phyloP scores from a whole-genome alignment of 495 filamentous ascomycete genomes.

The Penicillium cataractarum region DNA sequence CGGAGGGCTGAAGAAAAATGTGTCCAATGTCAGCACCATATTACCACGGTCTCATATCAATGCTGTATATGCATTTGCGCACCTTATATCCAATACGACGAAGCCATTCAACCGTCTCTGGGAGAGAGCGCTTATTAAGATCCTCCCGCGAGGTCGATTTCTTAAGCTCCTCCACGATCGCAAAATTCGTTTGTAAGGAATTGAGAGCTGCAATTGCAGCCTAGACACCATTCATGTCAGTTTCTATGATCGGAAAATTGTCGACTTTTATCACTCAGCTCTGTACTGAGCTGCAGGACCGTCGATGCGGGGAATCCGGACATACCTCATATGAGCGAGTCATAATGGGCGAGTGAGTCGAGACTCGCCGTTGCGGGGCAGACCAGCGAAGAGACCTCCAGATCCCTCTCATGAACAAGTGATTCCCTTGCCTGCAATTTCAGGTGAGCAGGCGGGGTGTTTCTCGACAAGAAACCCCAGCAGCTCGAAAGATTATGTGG shows the following conservation, averaged over 20 bases:
- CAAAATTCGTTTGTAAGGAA: constrained; percentile 83
- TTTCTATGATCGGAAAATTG: not conserved
- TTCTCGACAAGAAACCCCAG: constrained; percentile 26
- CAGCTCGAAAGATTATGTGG: constrained; percentile 25
- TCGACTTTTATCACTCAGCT: too few relatives aligned
- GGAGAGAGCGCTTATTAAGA: constrained; percentile 68
- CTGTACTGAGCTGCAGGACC: not conserved
- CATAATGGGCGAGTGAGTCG: constrained; percentile 39
- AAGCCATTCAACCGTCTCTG: constrained; percentile 79
- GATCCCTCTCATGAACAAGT: constrained; percentile 32
- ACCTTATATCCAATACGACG: constrained; percentile 78
- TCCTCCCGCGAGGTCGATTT: constrained; percentile 61
- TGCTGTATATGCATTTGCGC: constrained; percentile 27
- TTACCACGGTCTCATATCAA: not conserved
- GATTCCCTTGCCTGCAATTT: constrained; percentile 20
- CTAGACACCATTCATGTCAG: constrained; percentile 27
- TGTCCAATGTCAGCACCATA: constrained; percentile 15
- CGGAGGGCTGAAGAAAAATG: constrained; percentile 56
- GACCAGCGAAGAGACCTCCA: constrained; percentile 25
- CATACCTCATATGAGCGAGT: constrained; percentile 51
- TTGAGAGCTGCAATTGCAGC: constrained; percentile 89
- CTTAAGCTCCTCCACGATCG: constrained; percentile 72
- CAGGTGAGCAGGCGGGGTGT: constrained; percentile 26
- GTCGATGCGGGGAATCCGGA: not conserved
- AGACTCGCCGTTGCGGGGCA: constrained; percentile 33